Evolutionary conservation across 2,329 filamentous ascomycete species (phyloP).

Genomic region (Penicillium occitanis): DNA sequence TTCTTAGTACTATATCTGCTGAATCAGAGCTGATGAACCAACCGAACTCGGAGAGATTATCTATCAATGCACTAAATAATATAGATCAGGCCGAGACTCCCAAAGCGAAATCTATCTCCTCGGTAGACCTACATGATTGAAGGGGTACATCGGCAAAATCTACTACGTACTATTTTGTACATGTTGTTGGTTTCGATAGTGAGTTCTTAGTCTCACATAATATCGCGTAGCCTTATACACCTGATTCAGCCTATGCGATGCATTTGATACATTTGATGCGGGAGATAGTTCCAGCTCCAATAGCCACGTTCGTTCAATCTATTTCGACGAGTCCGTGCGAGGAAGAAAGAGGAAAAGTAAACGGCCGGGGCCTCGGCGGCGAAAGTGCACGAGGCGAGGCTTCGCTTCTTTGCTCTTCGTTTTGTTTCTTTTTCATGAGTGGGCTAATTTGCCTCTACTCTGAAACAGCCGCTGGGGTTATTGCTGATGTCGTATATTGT

Average conservation of each 20-base stretch:
- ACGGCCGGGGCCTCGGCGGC: neutral
- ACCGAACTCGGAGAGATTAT: neutral
- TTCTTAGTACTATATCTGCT: neutral
- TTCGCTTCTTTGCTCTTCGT: neutral
- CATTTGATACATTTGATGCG: neutral
- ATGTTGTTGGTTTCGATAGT: neutral
- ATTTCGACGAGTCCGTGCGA: conserved; percentile 2
- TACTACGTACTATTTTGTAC: neutral
- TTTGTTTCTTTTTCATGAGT: neutral
- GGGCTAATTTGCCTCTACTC: neutral
- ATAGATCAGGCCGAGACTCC: neutral
- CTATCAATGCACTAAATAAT: neutral
- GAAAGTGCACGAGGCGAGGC: neutral
- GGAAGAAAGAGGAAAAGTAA: neutral
- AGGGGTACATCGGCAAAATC: conserved; percentile 3
- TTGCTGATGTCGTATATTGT: neutral
- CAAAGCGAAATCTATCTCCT: neutral
- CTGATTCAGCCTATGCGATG: neutral
- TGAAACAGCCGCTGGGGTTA: neutral
- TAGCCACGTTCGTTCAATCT: conserved; percentile 2
- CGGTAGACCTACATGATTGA: neutral
- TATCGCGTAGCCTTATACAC: neutral
- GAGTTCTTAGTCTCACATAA: neutral
- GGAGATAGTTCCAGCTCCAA: neutral
- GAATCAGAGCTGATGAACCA: neutral